Evolutionary conservation across 2,329 filamentous ascomycete genomes (phyloP).

Genomic region (Metarhizium guizhouense): DNA sequence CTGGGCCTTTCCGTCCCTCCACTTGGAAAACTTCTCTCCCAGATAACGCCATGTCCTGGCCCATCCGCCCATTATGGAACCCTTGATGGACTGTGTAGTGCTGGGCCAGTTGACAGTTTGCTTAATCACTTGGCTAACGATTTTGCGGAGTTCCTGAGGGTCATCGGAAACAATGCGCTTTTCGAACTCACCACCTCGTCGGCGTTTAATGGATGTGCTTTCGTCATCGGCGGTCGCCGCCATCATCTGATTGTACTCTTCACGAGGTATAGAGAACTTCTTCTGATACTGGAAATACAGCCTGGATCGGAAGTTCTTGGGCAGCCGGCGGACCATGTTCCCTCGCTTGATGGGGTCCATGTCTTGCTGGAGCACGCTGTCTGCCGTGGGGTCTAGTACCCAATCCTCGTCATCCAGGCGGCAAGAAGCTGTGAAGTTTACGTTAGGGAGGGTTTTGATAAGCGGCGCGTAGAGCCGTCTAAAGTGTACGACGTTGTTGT

Average conservation of each 20-base stretch:
- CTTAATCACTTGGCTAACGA: constrained; percentile 68
- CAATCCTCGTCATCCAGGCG: constrained; percentile 29
- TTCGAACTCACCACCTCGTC: constrained; percentile 79
- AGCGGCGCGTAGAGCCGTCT: constrained; percentile 83
- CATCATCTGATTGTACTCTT: constrained; percentile 80
- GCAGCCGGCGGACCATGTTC: constrained; percentile 92
- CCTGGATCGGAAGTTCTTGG: constrained; percentile 75
- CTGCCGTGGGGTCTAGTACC: constrained; percentile 37
- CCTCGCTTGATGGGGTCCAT: constrained; percentile 86
- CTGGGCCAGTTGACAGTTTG: constrained; percentile 91
- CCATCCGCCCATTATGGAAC: constrained; percentile 69
- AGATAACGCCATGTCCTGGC: constrained; percentile 65
- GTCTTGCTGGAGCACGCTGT: constrained; percentile 70
- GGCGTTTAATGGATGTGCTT: constrained; percentile 57
- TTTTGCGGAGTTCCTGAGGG: constrained; percentile 54
- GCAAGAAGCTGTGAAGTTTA: constrained; percentile 57
- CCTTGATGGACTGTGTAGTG: constrained; percentile 78
- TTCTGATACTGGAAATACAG: constrained; percentile 93
- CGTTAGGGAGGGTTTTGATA: constrained; percentile 82
- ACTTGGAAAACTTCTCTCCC: constrained; percentile 70
- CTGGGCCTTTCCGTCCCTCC: constrained; percentile 32
- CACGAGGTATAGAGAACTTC: constrained; percentile 75
- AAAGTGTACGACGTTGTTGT: constrained; percentile 85
- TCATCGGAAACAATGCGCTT: constrained; percentile 68
- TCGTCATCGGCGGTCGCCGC: constrained; percentile 60